Evolutionary conservation across 106 monocot genomes (phyloP).

Genomic region (Xerophyta viscosa): DNA sequence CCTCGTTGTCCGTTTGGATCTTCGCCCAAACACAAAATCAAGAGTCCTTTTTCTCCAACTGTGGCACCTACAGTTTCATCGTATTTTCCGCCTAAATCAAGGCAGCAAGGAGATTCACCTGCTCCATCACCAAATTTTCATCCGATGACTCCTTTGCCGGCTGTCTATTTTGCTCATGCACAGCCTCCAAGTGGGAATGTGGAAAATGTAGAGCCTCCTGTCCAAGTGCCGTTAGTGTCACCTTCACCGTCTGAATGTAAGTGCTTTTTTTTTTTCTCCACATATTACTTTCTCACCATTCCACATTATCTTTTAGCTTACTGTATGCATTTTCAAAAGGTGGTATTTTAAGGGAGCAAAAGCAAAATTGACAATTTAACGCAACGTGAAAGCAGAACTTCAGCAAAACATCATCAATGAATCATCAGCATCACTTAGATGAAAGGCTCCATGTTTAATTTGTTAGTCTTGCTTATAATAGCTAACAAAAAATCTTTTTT

Average conservation of each 20-base stretch:
- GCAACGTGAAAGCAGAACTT: too few relatives aligned
- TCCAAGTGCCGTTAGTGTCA: slow-evolving; percentile 17
- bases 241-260: slow-evolving; percentile 62
- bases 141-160: slow-evolving; percentile 31
- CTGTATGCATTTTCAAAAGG: too few relatives aligned
- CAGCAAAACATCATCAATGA: too few relatives aligned
- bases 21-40: slow-evolving; percentile 18
- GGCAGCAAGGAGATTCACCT: slow-evolving; percentile 18
- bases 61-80: slow-evolving; percentile 20
- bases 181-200: slow-evolving; percentile 52
- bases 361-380: too few relatives aligned
- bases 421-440: too few relatives aligned
- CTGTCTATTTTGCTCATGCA: slow-evolving; percentile 47
- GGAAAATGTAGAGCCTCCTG: slow-evolving; percentile 18
- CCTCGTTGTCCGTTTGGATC: slow-evolving; percentile 12
- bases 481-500: too few relatives aligned
- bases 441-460: too few relatives aligned
- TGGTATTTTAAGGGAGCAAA: too few relatives aligned
- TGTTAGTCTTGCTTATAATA: too few relatives aligned
- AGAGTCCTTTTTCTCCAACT: background rate
- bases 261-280: slow-evolving; percentile 21
- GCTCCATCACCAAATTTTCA: slow-evolving; percentile 15
- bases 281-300: background rate
- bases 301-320: too few relatives aligned
- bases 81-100: slow-evolving; percentile 8